Base-by-base conservation (phyloP, 192 early-diverging fungal species). In the Phlyctochytrium planicorne region DNA sequence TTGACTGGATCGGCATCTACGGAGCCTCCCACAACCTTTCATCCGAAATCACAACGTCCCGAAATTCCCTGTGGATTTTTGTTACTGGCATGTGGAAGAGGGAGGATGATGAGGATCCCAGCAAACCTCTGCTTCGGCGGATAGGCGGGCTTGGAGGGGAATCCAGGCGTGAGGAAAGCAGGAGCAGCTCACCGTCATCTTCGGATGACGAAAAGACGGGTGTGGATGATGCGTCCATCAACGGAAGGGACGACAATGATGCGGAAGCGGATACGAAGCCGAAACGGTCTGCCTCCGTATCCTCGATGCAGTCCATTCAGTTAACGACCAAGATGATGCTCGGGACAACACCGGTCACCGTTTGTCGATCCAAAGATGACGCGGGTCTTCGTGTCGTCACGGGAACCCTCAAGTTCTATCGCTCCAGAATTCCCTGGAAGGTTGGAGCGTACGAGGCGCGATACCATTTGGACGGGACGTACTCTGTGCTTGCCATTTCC, bases 1-100 rank as follows among this genome's bases (percentile, higher is more conserved):
- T 81, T 55, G 96, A 98, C 76, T 98, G 96, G 96, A 90, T 98
- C 71, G 96, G 96, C 31, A 78, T 97, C 3, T 98, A 96, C 72
- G 85, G 84, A 16, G 85, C 92, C 0, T 85, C 84, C 0, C 80
- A 85, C 27, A 96, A 98, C 75, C 87, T 84, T 52, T 89, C 85
- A 32, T 75, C 74, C 25, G 83, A 82, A 35, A 80, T 98, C 30
- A 96, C 96, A 1, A 93, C 83, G 1, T 82, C 84, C 0, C 55
- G 55, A 12, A 57, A 57, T 57, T 25, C 16, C 27, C 80, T 84
- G 4, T 96, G 79, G 79, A 84, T 78, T 72, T 89, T 59, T 92
- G 83, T 84, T 74, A 81, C 37, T 71, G 85, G 62, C 77, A 75
- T 30, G 30, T 33, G 59, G 27, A 35, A 57, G n/a, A 52, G 34